Conservation (phyloP, 495 filamentous ascomycete genomes). For the Trichoderma erinaceum region DNA sequence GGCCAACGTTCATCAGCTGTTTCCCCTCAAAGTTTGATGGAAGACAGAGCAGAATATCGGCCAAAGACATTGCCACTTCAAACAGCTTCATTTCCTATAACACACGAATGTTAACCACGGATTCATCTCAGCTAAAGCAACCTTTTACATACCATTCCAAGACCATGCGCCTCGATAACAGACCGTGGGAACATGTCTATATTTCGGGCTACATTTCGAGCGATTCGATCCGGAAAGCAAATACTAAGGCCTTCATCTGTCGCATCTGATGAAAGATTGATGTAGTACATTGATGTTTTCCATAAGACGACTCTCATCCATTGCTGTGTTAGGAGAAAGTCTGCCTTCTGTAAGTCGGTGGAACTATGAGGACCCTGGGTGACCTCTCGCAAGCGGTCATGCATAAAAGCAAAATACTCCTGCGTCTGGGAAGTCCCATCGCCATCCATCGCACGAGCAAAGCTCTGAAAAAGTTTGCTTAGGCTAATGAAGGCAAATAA, state of each 20-base stretch:
- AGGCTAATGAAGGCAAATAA: constrained; percentile 5
- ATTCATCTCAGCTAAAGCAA: background rate
- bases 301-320: constrained; percentile 4
- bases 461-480: background rate
- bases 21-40: background rate
- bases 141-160: background rate
- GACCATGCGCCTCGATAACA: background rate
- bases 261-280: background rate
- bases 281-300: background rate
- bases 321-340: background rate
- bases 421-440: background rate
- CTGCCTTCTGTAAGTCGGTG: constrained; percentile 2
- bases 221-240: background rate
- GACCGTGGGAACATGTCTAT: background rate
- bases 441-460: constrained; percentile 1
- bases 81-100: background rate
- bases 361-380: background rate
- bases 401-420: background rate
- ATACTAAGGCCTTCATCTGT: background rate
- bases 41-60: background rate
- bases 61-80: background rate
- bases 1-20: constrained; percentile 2
- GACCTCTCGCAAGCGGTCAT: background rate
- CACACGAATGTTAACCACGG: background rate
- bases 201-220: background rate